Evolutionary conservation across 345 rosid species (phyloP).

Genomic region (Eucalyptus marginata): DNA sequence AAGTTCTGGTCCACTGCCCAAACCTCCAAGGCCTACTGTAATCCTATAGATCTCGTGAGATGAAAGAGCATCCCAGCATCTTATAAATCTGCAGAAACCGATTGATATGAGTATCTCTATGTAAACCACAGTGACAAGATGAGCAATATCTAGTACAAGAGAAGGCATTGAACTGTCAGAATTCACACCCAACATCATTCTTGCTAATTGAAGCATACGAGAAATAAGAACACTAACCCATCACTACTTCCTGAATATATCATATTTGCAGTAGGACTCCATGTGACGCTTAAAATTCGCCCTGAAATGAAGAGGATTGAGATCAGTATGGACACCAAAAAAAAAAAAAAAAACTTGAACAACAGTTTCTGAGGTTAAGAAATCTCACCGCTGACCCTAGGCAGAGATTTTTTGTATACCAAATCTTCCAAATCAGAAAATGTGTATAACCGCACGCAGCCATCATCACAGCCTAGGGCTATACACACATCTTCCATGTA

Average conservation of each 20-base stretch:
- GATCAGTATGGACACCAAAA: neutral
- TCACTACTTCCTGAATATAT: slow-evolving; percentile 85
- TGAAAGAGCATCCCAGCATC: slow-evolving; percentile 79
- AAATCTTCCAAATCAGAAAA: slow-evolving; percentile 44
- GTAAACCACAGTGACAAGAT: neutral
- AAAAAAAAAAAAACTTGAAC: neutral
- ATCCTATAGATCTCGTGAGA: slow-evolving; percentile 72
- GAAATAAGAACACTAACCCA: slow-evolving; percentile 45
- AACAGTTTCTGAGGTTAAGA: slow-evolving; percentile 5
- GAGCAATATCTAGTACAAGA: neutral
- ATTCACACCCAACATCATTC: neutral
- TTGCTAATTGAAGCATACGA: neutral
- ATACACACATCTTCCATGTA: slow-evolving; percentile 22
- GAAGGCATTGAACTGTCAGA: neutral
- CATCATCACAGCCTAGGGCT: slow-evolving; percentile 87
- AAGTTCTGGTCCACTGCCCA: slow-evolving; percentile 48
- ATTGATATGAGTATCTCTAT: neutral
- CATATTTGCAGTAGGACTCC: slow-evolving; percentile 52
- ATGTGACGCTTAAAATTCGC: slow-evolving; percentile 64
- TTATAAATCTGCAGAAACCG: slow-evolving; percentile 49
- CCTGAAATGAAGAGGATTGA: slow-evolving; percentile 25
- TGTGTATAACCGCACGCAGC: slow-evolving; percentile 56
- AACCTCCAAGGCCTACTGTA: slow-evolving; percentile 77
- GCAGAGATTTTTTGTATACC: slow-evolving; percentile 55
- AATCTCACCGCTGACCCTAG: slow-evolving; percentile 94